phyloP scores from a whole-genome alignment of 75 land plant genomes.

The Pinus tabuliformis region DNA sequence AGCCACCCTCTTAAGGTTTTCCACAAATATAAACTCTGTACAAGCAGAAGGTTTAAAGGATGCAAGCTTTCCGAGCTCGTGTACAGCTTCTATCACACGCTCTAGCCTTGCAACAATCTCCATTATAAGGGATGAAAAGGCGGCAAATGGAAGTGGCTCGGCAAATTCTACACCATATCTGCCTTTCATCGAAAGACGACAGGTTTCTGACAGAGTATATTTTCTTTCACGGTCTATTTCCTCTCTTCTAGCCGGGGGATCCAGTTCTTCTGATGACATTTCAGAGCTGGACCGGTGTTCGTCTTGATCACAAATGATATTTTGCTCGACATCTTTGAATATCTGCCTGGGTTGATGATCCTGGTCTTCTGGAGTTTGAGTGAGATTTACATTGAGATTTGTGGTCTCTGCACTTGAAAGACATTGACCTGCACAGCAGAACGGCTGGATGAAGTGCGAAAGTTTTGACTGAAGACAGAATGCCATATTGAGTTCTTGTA shows the following conservation, averaged over 20 bases:
- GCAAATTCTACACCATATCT: not conserved
- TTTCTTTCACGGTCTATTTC: not conserved
- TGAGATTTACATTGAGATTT: not conserved
- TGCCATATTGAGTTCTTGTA: conserved; percentile 5
- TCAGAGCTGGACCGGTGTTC: not conserved
- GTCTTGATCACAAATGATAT: not conserved
- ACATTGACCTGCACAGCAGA: not conserved
- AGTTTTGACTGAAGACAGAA: not conserved
- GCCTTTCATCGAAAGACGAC: not conserved
- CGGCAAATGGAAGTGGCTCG: conserved; percentile 12
- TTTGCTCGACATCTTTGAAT: not conserved
- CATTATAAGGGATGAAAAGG: conserved; percentile 27
- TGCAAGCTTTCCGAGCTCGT: conserved; percentile 40
- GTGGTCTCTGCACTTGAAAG: not conserved
- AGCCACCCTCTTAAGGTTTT: too few relatives aligned
- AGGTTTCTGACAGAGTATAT: not conserved
- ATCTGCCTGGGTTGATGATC: not conserved
- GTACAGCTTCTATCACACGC: conserved; percentile 37
- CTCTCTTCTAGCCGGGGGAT: too few relatives aligned
- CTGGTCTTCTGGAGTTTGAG: not conserved
- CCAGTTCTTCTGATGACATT: not conserved
- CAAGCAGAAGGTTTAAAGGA: conserved; percentile 15
- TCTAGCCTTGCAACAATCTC: conserved; percentile 37
- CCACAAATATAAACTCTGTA: too few relatives aligned
- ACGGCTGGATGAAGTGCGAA: not conserved